Base-by-base conservation (phyloP, 225 moss, liverwort and hornwort species). In the Neckera pumila region DNA sequence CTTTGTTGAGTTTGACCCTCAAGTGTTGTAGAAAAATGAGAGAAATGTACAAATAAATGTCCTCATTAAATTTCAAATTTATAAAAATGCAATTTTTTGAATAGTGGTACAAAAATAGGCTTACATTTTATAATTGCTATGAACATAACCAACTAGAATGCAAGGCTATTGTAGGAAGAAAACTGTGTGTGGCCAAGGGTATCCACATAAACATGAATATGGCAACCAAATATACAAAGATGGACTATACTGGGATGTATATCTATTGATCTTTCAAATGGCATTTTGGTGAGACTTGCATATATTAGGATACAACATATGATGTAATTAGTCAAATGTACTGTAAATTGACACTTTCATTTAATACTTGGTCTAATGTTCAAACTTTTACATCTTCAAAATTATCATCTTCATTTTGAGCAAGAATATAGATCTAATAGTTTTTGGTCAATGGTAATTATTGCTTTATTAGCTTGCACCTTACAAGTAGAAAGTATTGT, bases 291-390 rank as follows among this genome's bases (percentile, higher is more conserved):
- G 7, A 31, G 5, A 47, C 47, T 31, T 47, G 31, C 0, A 0
- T 0, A 0, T 31, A 7, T 19, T 0, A 0, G 0, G 19, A 31
- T 0, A 19, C 19, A 49, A 14, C 2, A 12, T 19, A 20, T 49
- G 31, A 49, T 47, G 19, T 2, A 31, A 47, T 47, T 74, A 11
- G 7, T 30, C 1, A 0, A 31, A 12, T 49, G 33, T 31, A 7
- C 18, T 0, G n/a, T n/a, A n/a, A 1, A 19, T 28, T 31, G 2
- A 31, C 7, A 31, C 11, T 49, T 11, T 2, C 11, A 2, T 47
- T 11, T n/a, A n/a, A n/a, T n/a, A n/a, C n/a, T n/a, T n/a, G n/a
- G n/a, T n/a, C n/a, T n/a, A n/a, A n/a, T n/a, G n/a, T n/a, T n/a
- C n/a, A 0, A 21, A 0, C 2, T 42, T 71, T 16, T 17, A 43